A percentile compares a stretch with the other conserved stretches of the same genome.
phyloP scores from a whole-genome alignment of 83 land plant species.

The Picea abies region DNA sequence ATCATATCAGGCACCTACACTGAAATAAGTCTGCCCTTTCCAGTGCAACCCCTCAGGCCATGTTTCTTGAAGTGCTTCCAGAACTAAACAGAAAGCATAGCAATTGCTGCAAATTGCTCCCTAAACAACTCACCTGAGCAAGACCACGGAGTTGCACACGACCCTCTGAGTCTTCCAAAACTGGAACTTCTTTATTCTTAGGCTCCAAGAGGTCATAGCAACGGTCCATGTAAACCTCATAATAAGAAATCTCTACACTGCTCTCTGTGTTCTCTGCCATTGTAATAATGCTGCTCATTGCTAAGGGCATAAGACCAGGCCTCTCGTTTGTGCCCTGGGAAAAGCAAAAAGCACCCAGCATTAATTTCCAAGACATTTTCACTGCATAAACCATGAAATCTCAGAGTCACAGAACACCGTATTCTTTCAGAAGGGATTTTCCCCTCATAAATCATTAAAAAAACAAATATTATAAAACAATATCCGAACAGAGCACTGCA shows the following conservation, averaged over 20 bases:
- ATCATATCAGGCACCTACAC: no score
- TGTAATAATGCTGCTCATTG: constrained; percentile 60
- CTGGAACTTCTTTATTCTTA: constrained; percentile 65
- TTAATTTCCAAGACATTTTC: constrained; percentile 10
- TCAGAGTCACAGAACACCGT: no score
- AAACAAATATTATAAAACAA: background rate
- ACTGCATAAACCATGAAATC: background rate
- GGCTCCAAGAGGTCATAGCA: constrained; percentile 84
- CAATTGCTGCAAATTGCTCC: no score
- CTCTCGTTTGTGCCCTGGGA: constrained; percentile 68
- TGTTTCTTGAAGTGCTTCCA: no score
- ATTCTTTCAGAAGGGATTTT: no score
- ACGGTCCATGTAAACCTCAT: constrained; percentile 90
- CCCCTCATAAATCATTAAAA: background rate
- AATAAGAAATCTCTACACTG: constrained; percentile 72
- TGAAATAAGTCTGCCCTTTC: no score
- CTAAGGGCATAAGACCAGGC: constrained; percentile 79
- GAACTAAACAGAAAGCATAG: no score
- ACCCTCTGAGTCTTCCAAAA: constrained; percentile 77
- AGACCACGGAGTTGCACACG: constrained; percentile 79
- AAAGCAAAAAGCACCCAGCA: background rate
- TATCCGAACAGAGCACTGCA: background rate
- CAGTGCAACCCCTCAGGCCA: no score
- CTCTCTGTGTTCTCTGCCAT: constrained; percentile 40
- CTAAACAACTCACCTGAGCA: constrained; percentile 45